Evolutionary conservation across 257 asterid species (phyloP).

Genomic region (Solanum virginianum): DNA sequence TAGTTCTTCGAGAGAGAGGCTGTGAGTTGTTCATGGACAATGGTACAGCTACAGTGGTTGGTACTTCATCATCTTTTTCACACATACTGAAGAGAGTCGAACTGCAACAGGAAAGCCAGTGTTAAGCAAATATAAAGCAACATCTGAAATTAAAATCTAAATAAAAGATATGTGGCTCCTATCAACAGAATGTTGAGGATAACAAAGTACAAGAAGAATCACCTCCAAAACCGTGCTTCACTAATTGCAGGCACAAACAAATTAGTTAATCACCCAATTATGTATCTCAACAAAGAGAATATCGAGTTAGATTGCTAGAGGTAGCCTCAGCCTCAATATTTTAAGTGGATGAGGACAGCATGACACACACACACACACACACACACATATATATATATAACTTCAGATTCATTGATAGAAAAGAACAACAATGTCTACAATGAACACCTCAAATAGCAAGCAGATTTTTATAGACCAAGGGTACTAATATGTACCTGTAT

Average conservation of each 20-base stretch:
- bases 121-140: neutral
- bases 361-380: too few relatives aligned
- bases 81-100: constrained; percentile 43
- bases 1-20: constrained; percentile 90
- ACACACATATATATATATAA: neutral
- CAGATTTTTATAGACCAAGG: constrained; percentile 1
- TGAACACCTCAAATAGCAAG: neutral
- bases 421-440: neutral
- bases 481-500: constrained; percentile 43
- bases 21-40: constrained; percentile 53
- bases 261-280: neutral
- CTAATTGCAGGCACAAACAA: neutral
- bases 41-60: constrained; percentile 44
- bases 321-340: neutral
- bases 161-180: neutral
- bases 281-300: neutral
- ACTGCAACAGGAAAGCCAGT: constrained; percentile 32
- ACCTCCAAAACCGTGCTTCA: neutral
- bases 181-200: neutral
- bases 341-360: neutral
- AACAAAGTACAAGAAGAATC: neutral
- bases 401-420: neutral
- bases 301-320: neutral
- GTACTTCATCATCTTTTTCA: constrained; percentile 71
- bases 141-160: neutral